Evolutionary conservation across 2,329 filamentous ascomycete species (phyloP).

Genomic region (Periconia sp.): DNA sequence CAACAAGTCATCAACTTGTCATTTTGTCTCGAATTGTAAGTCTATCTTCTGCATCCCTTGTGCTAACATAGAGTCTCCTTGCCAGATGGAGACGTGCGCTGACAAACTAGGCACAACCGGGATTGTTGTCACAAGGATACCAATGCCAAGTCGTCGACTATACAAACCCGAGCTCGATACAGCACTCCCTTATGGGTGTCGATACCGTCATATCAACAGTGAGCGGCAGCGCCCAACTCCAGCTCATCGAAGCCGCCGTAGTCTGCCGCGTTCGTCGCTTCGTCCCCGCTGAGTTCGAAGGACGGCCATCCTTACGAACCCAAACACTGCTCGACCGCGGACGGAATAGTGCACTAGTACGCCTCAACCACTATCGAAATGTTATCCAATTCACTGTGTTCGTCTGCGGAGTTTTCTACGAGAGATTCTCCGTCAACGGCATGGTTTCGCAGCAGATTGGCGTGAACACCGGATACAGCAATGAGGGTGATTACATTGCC

Average conservation of each 20-base stretch:
- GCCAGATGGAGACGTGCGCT: slow-evolving; percentile 4
- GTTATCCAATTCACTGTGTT: slow-evolving; percentile 70
- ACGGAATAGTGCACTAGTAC: slow-evolving; percentile 58
- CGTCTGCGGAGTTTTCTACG: slow-evolving; percentile 75
- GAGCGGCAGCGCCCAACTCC: slow-evolving; percentile 65
- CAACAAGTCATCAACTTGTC: slow-evolving; percentile 68
- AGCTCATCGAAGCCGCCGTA: slow-evolving; percentile 71
- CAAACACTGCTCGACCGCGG: slow-evolving; percentile 64
- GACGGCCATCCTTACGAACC: slow-evolving; percentile 58
- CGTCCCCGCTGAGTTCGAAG: slow-evolving; percentile 76
- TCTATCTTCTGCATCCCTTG: slow-evolving; percentile 8
- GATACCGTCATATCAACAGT: slow-evolving; percentile 77
- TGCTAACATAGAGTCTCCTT: background rate
- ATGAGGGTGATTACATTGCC: slow-evolving; percentile 67
- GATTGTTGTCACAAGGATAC: slow-evolving; percentile 59
- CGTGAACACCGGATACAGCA: slow-evolving; percentile 53
- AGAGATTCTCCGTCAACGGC: slow-evolving; percentile 70
- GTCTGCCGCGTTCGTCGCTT: slow-evolving; percentile 67
- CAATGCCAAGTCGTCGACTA: slow-evolving; percentile 74
- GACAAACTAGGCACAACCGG: slow-evolving; percentile 54
- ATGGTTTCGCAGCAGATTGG: slow-evolving; percentile 64
- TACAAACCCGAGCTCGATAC: slow-evolving; percentile 57
- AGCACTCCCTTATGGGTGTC: slow-evolving; percentile 68
- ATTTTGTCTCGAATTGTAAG: slow-evolving; percentile 68
- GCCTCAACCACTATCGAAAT: slow-evolving; percentile 58